A percentile compares a stretch with the other conserved stretches of the same genome.
Conservation (phyloP, 768 basidiomycete genomes). For the Boletus rubescentipes region DNA sequence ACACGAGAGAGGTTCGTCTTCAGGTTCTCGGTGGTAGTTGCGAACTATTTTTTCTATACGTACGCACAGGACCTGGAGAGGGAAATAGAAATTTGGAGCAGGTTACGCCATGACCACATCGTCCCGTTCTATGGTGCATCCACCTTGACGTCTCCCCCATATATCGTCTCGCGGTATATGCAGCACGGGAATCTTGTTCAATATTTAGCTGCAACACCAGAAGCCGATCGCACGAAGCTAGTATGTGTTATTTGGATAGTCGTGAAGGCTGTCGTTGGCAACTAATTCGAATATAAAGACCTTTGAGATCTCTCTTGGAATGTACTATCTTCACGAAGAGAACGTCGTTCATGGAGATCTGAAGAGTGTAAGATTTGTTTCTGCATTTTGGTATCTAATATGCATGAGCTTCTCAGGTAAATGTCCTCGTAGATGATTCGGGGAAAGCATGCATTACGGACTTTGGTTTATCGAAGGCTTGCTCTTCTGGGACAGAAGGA, state of each 20-base stretch:
- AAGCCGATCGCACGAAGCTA: neutral
- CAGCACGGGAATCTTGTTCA: constrained; percentile 5
- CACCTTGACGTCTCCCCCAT: neutral
- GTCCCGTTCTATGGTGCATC: constrained; percentile 15
- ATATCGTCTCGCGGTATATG: constrained; percentile 13
- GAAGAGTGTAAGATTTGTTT: constrained; percentile 21
- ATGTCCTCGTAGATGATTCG: constrained; percentile 33
- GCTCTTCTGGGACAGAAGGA: constrained; percentile 14
- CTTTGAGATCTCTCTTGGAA: constrained; percentile 13
- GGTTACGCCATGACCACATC: constrained; percentile 9
- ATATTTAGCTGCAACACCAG: neutral
- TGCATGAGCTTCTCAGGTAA: constrained; percentile 19
- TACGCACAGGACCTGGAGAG: neutral
- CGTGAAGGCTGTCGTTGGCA: neutral
- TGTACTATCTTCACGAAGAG: constrained; percentile 16
- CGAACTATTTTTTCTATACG: neutral
- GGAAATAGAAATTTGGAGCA: constrained; percentile 14
- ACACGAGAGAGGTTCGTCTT: neutral
- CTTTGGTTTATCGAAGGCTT: constrained; percentile 33
- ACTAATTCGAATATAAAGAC: neutral
- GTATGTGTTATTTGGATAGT: neutral
- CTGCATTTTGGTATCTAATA: neutral
- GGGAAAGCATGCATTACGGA: constrained; percentile 33
- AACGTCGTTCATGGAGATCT: constrained; percentile 30
- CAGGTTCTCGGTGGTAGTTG: no score